Percentiles rank a stretch among this genome's conserved stretches.
Conservation (phyloP, 2,329 filamentous ascomycete genomes). For the Capronia epimyces region DNA sequence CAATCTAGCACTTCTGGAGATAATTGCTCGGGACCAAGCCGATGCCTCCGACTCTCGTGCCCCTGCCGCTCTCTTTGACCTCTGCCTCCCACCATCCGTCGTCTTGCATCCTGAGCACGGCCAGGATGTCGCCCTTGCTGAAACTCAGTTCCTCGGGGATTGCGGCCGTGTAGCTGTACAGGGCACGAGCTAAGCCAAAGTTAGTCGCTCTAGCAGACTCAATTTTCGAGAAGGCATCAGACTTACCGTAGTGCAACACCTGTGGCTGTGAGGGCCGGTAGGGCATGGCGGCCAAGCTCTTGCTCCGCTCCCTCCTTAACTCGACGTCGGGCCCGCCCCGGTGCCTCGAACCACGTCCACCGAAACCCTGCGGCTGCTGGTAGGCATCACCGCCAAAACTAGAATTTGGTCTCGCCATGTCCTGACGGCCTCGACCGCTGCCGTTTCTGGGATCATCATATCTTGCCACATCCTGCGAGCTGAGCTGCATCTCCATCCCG, state of each 20-base stretch:
- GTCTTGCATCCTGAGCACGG: constrained; percentile 84
- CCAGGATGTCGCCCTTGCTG: constrained; percentile 82
- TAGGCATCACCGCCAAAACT: constrained; percentile 47
- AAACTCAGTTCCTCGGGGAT: constrained; percentile 95
- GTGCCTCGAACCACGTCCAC: constrained; percentile 26
- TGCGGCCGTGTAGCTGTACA: constrained; percentile 90
- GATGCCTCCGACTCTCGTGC: constrained; percentile 45
- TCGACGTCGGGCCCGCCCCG: constrained; percentile 39
- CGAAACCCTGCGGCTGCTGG: constrained; percentile 27
- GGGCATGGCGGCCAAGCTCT: constrained; percentile 68
- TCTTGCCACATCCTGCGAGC: constrained; percentile 46
- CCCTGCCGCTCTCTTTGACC: constrained; percentile 59
- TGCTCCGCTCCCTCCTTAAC: constrained; percentile 56
- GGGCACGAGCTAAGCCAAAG: constrained; percentile 65
- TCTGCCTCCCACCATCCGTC: constrained; percentile 99
- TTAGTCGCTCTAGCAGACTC: neutral
- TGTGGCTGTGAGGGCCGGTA: constrained; percentile 29
- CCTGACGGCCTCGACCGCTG: constrained; percentile 44
- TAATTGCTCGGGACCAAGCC: constrained; percentile 65
- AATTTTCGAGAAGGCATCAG: neutral
- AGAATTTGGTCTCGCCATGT: constrained; percentile 51
- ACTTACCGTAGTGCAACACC: constrained; percentile 93
- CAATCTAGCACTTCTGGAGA: constrained; percentile 50
- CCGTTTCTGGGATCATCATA: constrained; percentile 46
- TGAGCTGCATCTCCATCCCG: constrained; percentile 65